These are phyloP conservation scores for Dysphania ambrosioides DNA, from an alignment of 148 eudicot genomes.

Conservation along the genomic window DNA sequence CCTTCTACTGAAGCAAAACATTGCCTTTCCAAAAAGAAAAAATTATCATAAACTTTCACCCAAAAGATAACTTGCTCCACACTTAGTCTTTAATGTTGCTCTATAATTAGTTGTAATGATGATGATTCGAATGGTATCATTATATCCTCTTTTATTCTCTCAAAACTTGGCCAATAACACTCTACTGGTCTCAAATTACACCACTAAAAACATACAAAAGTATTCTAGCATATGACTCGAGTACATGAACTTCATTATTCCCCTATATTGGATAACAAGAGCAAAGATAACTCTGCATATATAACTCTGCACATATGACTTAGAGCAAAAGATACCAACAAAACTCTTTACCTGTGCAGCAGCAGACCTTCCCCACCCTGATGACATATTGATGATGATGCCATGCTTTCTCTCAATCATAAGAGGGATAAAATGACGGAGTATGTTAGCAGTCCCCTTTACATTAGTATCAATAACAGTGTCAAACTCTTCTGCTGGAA, in stretches of 20 bases:
- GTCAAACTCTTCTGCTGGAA: constrained; percentile 90
- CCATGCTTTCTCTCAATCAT: constrained; percentile 87
- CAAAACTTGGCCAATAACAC: background rate
- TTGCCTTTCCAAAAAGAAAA: background rate
- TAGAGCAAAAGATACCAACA: background rate
- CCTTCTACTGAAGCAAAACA: too few species aligned
- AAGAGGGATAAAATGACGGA: constrained; percentile 90
- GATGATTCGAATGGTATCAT: background rate
- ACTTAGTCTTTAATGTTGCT: background rate
- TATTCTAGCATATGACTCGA: background rate
- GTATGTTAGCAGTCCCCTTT: constrained; percentile 76
- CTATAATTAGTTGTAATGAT: background rate
- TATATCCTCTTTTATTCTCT: background rate
- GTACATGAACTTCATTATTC: background rate
- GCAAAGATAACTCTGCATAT: background rate
- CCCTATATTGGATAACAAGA: background rate
- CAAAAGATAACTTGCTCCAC: background rate
- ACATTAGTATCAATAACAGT: constrained; percentile 81
- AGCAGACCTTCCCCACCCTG: constrained; percentile 99
- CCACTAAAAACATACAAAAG: background rate
- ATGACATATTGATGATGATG: constrained; percentile 81
- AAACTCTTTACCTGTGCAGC: constrained; percentile 73
- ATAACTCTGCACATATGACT: background rate
- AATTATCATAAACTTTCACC: background rate
- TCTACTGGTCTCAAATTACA: background rate